Conservation (phyloP, 768 basidiomycete species). For the Cystofilobasidium bisporidii region DNA sequence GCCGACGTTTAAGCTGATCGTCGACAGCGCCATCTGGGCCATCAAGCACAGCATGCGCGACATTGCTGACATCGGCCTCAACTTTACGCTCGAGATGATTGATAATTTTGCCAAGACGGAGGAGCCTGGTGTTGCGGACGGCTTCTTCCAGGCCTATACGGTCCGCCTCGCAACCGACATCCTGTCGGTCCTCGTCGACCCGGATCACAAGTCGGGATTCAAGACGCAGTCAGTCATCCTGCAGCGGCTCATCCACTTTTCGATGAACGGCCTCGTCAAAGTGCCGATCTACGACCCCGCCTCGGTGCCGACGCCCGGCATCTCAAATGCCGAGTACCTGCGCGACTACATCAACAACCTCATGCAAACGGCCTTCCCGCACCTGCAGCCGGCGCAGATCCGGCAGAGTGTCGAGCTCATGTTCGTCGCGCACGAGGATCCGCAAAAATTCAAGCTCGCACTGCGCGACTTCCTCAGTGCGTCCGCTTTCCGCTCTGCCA, state of each 20-base stretch:
- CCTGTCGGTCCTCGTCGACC: slow-evolving; percentile 93
- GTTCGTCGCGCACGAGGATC: slow-evolving; percentile 36
- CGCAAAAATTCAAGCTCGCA: slow-evolving; percentile 61
- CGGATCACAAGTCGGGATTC: slow-evolving; percentile 96
- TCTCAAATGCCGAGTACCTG: slow-evolving; percentile 70
- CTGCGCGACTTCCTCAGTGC: slow-evolving; percentile 83
- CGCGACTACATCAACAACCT: slow-evolving; percentile 77
- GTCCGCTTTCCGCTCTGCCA: too few relatives aligned
- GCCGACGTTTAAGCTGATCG: slow-evolving; percentile 88
- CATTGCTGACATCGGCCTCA: slow-evolving; percentile 70
- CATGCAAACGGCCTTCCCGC: slow-evolving; percentile 80
- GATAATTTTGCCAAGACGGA: slow-evolving; percentile 86
- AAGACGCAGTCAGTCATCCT: slow-evolving; percentile 89
- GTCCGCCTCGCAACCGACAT: slow-evolving; percentile 87
- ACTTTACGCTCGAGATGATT: slow-evolving; percentile 76
- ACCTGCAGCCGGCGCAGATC: slow-evolving; percentile 56
- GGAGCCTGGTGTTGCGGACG: slow-evolving; percentile 59
- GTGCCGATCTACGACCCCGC: slow-evolving; percentile 76
- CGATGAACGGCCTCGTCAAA: slow-evolving; percentile 67
- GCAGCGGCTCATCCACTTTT: slow-evolving; percentile 83
- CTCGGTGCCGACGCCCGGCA: slow-evolving; percentile 53
- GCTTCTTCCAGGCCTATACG: slow-evolving; percentile 95
- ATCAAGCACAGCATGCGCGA: slow-evolving; percentile 99
- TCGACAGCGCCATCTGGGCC: slow-evolving; percentile 99
- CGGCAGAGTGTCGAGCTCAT: slow-evolving; percentile 28